A percentile compares a stretch with the other conserved stretches of the same genome.
These are phyloP conservation scores for Sordariomycetes sp. DNA, from an alignment of 2,329 filamentous ascomycete genomes.

Conservation along the genomic window DNA sequence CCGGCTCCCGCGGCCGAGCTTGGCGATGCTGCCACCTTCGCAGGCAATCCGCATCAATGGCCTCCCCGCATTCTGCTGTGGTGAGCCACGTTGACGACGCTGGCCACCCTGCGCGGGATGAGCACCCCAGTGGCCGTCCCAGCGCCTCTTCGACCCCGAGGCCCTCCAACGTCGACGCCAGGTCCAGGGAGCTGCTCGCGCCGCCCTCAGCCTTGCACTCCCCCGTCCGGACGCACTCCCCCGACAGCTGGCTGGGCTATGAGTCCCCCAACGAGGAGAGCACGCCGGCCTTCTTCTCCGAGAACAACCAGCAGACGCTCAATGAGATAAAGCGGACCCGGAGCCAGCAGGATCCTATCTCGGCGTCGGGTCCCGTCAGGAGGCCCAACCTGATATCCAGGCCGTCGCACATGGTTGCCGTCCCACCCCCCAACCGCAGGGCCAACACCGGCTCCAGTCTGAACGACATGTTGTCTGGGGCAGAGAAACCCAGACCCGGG, in stretches of 20 bases:
- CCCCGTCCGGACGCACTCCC: neutral
- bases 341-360: slow-evolving; percentile 1
- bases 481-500: slow-evolving; percentile 11
- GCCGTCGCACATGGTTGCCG: slow-evolving; percentile 4
- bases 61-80: slow-evolving; percentile 1
- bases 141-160: too few species aligned
- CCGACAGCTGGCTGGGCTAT: slow-evolving; percentile 14
- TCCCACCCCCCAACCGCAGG: slow-evolving; percentile 3
- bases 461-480: slow-evolving; percentile 23
- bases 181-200: too few species aligned
- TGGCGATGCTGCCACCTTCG: slow-evolving; percentile 30
- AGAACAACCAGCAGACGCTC: neutral
- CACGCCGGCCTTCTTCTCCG: slow-evolving; percentile 16
- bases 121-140: too few species aligned
- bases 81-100: neutral
- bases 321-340: slow-evolving; percentile 3
- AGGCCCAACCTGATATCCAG: slow-evolving; percentile 6
- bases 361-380: slow-evolving; percentile 5
- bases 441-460: slow-evolving; percentile 15
- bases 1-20: too few species aligned
- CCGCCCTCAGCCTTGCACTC: too few species aligned
- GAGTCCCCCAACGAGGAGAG: slow-evolving; percentile 27
- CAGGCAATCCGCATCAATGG: neutral
- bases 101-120: neutral
- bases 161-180: too few species aligned